Base-by-base conservation (phyloP, 2,329 filamentous ascomycete genomes). In the Colletotrichum sp. region DNA sequence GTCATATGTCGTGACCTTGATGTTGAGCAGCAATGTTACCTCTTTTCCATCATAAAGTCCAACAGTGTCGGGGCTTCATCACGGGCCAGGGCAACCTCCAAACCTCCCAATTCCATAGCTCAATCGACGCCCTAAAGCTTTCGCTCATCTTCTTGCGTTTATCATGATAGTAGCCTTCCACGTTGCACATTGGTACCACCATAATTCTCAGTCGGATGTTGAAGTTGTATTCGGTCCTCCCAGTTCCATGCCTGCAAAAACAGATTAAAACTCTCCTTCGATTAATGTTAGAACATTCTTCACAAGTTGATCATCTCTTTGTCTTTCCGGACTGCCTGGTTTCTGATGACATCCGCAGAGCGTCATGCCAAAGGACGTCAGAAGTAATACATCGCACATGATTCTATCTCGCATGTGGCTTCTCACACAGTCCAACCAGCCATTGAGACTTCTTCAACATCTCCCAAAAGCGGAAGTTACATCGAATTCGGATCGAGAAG, bases 261-360 rank as follows among this genome's bases (percentile, higher is more conserved):
- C n/a, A 52, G 6, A 0, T 21, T 21, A 3, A 8, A 52, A 13
- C 1, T 8, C 6, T 52, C 6, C 0, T 13, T 21, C n/a, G n/a
- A 52, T 12, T 48, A 48, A n/a, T 0, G 10, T 3, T 0, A 5
- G n/a, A 21, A 6, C 10, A 21, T 13, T 52, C 43, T 52, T 7
- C 6, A 8, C 2, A 13, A 8, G n/a, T 5, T 52, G n/a, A 3
- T 13, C 43, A 8, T 21, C n/a, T 21, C 10, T 52, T 21, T 21
- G 12, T 52, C 43, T 12, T 21, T 13, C 0, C 43, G 0, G 43
- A 13, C 43, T 21, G n/a, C 43, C 6, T 5, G 43, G 3, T 52
- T 21, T 3, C 43, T 21, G 18, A 48, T 7, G 5, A 2, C 10
- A 12, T 48, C 4, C 12, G 43, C 10, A 2, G 4, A 48, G 43